Conservation (phyloP, 179 eudicot genomes). For the Drosera spatulata region DNA sequence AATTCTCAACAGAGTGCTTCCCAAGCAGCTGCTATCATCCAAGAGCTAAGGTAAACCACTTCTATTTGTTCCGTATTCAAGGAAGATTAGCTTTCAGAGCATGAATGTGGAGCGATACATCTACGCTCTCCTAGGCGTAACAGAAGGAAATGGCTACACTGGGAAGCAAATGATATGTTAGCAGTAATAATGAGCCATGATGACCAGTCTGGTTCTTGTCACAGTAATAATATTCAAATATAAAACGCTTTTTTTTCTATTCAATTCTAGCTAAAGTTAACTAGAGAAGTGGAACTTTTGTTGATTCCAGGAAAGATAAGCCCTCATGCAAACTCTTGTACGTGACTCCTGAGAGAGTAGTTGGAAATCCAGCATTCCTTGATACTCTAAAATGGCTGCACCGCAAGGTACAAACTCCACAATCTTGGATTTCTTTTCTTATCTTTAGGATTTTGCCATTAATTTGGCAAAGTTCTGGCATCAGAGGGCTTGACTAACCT, state of each 20-base stretch:
- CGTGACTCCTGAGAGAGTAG: slow-evolving; percentile 96
- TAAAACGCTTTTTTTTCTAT: neutral
- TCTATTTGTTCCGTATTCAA: neutral
- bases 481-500: neutral
- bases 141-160: too few species aligned
- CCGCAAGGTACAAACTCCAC: slow-evolving; percentile 44
- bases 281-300: neutral
- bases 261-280: neutral
- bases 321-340: slow-evolving; percentile 96
- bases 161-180: too few species aligned
- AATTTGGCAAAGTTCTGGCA: neutral
- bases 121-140: neutral
- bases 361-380: slow-evolving; percentile 64
- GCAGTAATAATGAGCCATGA: neutral
- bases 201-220: neutral
- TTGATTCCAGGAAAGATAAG: slow-evolving; percentile 54
- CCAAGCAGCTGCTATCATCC: slow-evolving; percentile 82
- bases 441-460: neutral
- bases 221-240: neutral
- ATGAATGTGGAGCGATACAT: too few species aligned
- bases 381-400: slow-evolving; percentile 52
- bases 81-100: neutral
- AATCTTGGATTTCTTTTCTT: neutral
- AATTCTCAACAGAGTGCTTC: slow-evolving; percentile 89
- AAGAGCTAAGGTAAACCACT: slow-evolving; percentile 64